Conservation (phyloP, 2,329 filamentous ascomycete genomes). For the Monascus ruber region DNA sequence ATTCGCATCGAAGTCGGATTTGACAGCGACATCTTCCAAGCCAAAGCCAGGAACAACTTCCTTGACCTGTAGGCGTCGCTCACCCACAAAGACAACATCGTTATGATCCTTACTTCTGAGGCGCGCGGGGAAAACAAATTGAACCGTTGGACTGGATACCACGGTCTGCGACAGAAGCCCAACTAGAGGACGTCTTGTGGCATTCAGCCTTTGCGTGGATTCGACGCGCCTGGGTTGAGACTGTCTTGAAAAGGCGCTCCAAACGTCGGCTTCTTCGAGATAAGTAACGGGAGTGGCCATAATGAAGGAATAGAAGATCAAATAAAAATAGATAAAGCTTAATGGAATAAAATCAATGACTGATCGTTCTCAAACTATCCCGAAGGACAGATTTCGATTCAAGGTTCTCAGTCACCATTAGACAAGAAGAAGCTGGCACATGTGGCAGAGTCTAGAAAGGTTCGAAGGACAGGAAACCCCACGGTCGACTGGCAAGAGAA, state of each 20-base stretch:
- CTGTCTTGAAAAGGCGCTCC: too few relatives aligned
- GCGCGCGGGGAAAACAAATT: slow-evolving; percentile 68
- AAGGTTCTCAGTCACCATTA: neutral
- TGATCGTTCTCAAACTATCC: neutral
- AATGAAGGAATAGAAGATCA: neutral
- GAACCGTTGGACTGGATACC: slow-evolving; percentile 61
- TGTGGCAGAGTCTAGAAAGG: neutral
- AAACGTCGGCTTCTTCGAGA: neutral
- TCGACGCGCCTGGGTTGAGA: neutral
- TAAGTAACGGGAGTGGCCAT: neutral
- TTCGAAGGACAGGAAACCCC: too few relatives aligned
- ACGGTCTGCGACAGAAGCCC: slow-evolving; percentile 72
- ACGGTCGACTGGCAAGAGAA: neutral
- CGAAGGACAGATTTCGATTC: neutral
- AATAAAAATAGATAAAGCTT: neutral
- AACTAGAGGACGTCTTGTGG: slow-evolving; percentile 35
- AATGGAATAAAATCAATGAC: neutral
- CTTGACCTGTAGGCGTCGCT: slow-evolving; percentile 69
- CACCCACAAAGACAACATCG: slow-evolving; percentile 78
- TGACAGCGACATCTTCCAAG: slow-evolving; percentile 64
- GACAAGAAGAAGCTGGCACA: neutral
- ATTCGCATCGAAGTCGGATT: slow-evolving; percentile 63
- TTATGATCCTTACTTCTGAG: slow-evolving; percentile 59
- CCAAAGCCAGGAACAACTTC: slow-evolving; percentile 56
- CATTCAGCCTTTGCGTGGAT: neutral